A percentile compares a stretch with the other conserved stretches of the same genome.
Conservation (phyloP, 345 rosid genomes). For the Euclidium syriacum region DNA sequence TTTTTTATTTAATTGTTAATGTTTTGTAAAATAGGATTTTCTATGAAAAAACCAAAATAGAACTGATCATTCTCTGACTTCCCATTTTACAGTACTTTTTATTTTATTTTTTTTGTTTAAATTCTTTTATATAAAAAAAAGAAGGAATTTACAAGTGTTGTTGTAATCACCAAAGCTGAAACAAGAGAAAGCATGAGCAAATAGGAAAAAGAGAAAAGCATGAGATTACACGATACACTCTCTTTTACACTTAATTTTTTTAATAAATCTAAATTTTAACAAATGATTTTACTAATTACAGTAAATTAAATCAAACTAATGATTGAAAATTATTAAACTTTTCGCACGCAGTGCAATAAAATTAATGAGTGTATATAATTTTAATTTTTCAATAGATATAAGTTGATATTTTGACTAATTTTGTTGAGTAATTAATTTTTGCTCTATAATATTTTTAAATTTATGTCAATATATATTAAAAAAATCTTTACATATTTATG, state of each 20-base stretch:
- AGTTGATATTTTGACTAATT: background rate
- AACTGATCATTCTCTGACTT: constrained; percentile 16
- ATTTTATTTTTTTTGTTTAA: background rate
- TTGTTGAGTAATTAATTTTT: background rate
- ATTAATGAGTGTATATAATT: background rate
- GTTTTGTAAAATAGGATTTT: background rate
- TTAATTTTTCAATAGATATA: background rate
- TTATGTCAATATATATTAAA: too few species aligned
- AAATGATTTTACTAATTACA: background rate
- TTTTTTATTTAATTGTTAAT: constrained; percentile 6
- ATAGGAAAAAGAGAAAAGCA: constrained; percentile 14
- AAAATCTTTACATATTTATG: too few species aligned
- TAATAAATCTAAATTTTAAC: too few species aligned
- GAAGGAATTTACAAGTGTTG: constrained; percentile 17
- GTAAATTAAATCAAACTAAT: background rate
- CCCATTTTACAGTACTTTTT: constrained; percentile 13
- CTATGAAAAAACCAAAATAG: background rate
- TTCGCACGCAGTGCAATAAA: background rate
- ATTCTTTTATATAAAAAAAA: background rate
- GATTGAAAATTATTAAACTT: constrained; percentile 17
- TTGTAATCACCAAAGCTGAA: constrained; percentile 29
- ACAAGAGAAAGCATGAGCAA: constrained; percentile 21
- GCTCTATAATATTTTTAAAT: background rate
- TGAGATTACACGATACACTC: constrained; percentile 16
- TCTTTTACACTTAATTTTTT: background rate